These are phyloP conservation scores for Fusarium oligoseptatum DNA, from an alignment of 2,329 filamentous ascomycete species.

Conservation along the genomic window DNA sequence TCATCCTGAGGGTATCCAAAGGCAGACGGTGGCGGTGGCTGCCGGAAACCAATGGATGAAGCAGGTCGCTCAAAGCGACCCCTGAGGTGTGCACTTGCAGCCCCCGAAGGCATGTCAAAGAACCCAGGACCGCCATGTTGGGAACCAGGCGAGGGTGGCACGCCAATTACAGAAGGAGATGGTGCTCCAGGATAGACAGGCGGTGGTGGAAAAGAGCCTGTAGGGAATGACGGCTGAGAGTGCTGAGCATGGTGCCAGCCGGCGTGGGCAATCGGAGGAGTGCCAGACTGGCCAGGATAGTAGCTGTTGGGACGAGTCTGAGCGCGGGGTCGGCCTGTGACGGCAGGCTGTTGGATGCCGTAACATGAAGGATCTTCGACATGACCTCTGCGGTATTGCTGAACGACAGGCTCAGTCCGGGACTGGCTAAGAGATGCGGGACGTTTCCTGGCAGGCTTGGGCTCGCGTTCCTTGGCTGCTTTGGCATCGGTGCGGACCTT, in stretches of 20 bases:
- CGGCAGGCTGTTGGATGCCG: slow-evolving; percentile 52
- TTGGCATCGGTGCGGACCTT: slow-evolving; percentile 43
- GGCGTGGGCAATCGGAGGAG: slow-evolving; percentile 44
- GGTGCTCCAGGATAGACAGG: slow-evolving; percentile 44
- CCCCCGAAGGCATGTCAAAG: slow-evolving; percentile 48
- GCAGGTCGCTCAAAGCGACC: slow-evolving; percentile 55
- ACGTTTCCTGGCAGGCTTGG: slow-evolving; percentile 47
- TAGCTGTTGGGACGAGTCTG: slow-evolving; percentile 54
- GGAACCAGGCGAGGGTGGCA: slow-evolving; percentile 47
- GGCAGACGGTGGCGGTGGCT: slow-evolving; percentile 42
- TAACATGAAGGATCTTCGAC: slow-evolving; percentile 54
- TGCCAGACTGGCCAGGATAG: slow-evolving; percentile 50
- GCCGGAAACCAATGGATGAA: slow-evolving; percentile 57
- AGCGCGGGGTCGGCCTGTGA: slow-evolving; percentile 50
- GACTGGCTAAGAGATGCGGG: slow-evolving; percentile 50
- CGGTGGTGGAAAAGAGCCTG: slow-evolving; percentile 52
- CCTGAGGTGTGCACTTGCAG: slow-evolving; percentile 49
- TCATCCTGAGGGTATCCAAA: slow-evolving; percentile 55
- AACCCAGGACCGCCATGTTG: slow-evolving; percentile 45
- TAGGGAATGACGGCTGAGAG: slow-evolving; percentile 38
- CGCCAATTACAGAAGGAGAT: slow-evolving; percentile 43
- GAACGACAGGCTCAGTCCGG: slow-evolving; percentile 50
- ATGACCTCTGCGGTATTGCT: slow-evolving; percentile 50
- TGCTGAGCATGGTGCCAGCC: slow-evolving; percentile 47
- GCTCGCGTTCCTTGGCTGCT: slow-evolving; percentile 45